Evolutionary conservation across 768 basidiomycete genomes (phyloP).

Genomic region (Serendipita sp.): DNA sequence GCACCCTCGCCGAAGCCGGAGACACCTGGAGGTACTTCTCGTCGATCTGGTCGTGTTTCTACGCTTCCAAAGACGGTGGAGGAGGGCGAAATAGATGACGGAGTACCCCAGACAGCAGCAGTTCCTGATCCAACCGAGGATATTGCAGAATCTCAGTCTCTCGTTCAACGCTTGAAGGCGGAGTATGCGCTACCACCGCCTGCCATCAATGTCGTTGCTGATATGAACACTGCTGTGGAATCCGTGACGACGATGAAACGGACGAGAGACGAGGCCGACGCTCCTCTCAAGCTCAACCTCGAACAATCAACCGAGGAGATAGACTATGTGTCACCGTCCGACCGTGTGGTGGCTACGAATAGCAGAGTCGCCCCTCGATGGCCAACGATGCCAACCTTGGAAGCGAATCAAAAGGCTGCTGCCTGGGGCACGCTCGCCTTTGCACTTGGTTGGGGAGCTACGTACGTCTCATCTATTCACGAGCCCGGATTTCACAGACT

Average conservation of each 20-base stretch:
- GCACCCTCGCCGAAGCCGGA: constrained; percentile 5
- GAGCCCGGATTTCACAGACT: constrained; percentile 4
- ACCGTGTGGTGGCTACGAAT: constrained; percentile 46
- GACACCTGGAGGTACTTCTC: constrained; percentile 22
- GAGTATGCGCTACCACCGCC: constrained; percentile 26
- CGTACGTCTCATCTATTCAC: constrained; percentile 35
- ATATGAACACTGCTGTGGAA: not conserved
- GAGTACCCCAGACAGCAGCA: constrained; percentile 34
- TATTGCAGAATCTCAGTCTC: constrained; percentile 57
- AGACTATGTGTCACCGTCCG: constrained; percentile 21
- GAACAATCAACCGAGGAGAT: constrained; percentile 42
- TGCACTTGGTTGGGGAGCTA: constrained; percentile 63
- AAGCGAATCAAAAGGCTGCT: constrained; percentile 55
- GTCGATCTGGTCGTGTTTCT: constrained; percentile 21
- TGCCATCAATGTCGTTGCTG: not conserved
- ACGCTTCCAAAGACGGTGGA: constrained; percentile 21
- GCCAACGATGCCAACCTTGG: constrained; percentile 26
- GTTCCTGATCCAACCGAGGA: constrained; percentile 53
- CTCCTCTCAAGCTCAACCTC: constrained; percentile 42
- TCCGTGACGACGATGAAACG: constrained; percentile 27
- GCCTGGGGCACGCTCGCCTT: constrained; percentile 80
- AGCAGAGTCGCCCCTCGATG: constrained; percentile 25
- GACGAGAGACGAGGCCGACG: constrained; percentile 38
- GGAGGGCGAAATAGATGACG: constrained; percentile 44
- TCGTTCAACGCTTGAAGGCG: constrained; percentile 58